phyloP scores from a whole-genome alignment of 192 early-diverging fungal species.

The Spinellus fusiger region DNA sequence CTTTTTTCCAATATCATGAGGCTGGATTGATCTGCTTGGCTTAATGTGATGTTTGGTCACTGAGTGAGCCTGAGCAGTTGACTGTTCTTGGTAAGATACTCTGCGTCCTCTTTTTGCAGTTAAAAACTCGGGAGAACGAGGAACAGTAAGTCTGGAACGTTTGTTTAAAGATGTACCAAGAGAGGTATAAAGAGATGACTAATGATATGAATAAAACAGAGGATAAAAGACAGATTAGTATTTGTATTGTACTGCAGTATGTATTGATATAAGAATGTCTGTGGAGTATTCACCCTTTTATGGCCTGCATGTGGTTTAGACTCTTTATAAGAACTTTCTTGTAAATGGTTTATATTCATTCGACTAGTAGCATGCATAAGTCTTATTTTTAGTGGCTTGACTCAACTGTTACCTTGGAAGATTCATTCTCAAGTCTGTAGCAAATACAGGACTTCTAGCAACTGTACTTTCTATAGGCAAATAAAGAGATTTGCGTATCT shows the following conservation, averaged over 20 bases:
- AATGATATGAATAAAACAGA: too few species aligned
- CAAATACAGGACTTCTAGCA: not conserved
- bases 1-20: too few species aligned
- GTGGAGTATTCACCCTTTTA: too few species aligned
- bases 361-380: not conserved
- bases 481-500: not conserved
- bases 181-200: not conserved
- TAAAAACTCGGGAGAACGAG: not conserved
- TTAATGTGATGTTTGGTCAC: too few species aligned
- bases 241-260: too few species aligned
- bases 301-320: too few species aligned
- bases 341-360: not conserved
- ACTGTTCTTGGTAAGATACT: not conserved
- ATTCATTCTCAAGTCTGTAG: not conserved
- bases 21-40: too few species aligned
- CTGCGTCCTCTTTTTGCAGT: not conserved
- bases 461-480: not conserved
- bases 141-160: not conserved
- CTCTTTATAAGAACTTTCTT: not conserved
- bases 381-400: not conserved
- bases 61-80: not conserved
- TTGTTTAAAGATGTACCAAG: not conserved
- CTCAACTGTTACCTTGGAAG: not conserved
- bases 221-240: too few species aligned
- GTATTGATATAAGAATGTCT: too few species aligned